Evolutionary conservation across 2,329 filamentous ascomycete genomes (phyloP), one percentile per base, ranked within the genome.

Genomic region (Eutypella sp.): DNA sequence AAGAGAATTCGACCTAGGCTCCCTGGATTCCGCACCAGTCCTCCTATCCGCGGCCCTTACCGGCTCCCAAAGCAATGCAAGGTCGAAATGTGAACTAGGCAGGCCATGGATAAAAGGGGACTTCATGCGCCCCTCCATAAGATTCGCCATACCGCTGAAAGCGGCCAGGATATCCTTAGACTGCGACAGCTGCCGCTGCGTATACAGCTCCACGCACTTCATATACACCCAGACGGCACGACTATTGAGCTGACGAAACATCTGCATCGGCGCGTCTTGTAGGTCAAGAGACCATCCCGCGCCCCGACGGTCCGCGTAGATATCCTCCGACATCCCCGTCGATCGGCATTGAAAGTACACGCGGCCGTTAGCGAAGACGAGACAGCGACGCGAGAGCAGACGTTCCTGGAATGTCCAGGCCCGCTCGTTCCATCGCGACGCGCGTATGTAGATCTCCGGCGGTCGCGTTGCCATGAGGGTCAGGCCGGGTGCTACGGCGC

Each of bases 351-450:
- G 59, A 24, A 63, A 66, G 46, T 61, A 64, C 2, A 65, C 50
- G 9, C 57, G 49, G 0, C 54, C 55, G 5, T 60, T 51, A 3
- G 61, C 61, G 31, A 70, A 69, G 10, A 68, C 58, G 1, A 70
- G 55, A 36, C 62, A 63, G 7, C 66, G 54, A 5, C 55, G 44
- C 0, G 66, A 67, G 2, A 68, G 59, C 22, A 69, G 53, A 24
- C 61, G 52, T 49, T 69, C 66, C 51, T 69, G 66, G 44, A 67
- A 67, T 2, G 66, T 69, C 67, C 67, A 69, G 0, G 62, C 65
- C 33, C 67, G 57, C 1, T 54, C 57, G 44, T 64, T 65, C 62
- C 66, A 67, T 22, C 46, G 56, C 5, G 62, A 63, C 10, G 45
- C 40, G 4, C 45, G 41, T 10, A 64, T 56, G 27, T 47, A 19